phyloP scores from a whole-genome alignment of 768 basidiomycete genomes.

The Suillus fuscotomentosus region DNA sequence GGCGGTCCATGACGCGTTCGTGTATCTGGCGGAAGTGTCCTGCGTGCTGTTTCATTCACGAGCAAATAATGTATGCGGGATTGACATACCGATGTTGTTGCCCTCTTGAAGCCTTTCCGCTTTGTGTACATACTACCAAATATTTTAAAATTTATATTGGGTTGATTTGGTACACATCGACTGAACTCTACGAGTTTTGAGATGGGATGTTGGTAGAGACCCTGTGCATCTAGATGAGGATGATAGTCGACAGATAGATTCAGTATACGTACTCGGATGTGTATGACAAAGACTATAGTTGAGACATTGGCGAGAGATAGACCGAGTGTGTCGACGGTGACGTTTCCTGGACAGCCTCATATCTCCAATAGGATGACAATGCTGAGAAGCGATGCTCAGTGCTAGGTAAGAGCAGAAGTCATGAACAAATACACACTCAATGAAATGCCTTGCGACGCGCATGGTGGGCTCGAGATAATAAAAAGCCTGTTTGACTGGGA shows the following conservation, averaged over 20 bases:
- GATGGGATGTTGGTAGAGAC: constrained; percentile 83
- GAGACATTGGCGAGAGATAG: constrained; percentile 76
- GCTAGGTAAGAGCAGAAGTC: not conserved
- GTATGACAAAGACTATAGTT: constrained; percentile 89
- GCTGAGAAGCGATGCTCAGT: constrained; percentile 39
- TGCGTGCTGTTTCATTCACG: constrained; percentile 29
- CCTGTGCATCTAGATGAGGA: constrained; percentile 38
- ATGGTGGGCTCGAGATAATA: constrained; percentile 90
- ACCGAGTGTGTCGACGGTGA: constrained; percentile 75
- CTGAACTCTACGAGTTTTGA: constrained; percentile 75
- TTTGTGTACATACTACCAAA: constrained; percentile 77
- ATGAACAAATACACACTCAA: constrained; percentile 62
- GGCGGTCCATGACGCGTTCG: constrained; percentile 79
- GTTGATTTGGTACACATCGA: constrained; percentile 72
- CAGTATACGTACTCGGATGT: constrained; percentile 74
- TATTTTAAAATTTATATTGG: constrained; percentile 80
- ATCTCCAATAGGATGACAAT: constrained; percentile 91
- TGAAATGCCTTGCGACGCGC: constrained; percentile 66
- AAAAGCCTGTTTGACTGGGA: constrained; percentile 82
- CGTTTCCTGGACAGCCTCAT: constrained; percentile 92
- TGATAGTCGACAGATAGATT: constrained; percentile 7
- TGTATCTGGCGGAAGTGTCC: constrained; percentile 93
- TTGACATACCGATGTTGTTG: constrained; percentile 75
- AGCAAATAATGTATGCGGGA: not conserved
- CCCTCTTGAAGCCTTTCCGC: constrained; percentile 90